These are phyloP conservation scores for Trichoderma koningiopsis DNA, from an alignment of 2,329 filamentous ascomycete species.

Conservation along the genomic window DNA sequence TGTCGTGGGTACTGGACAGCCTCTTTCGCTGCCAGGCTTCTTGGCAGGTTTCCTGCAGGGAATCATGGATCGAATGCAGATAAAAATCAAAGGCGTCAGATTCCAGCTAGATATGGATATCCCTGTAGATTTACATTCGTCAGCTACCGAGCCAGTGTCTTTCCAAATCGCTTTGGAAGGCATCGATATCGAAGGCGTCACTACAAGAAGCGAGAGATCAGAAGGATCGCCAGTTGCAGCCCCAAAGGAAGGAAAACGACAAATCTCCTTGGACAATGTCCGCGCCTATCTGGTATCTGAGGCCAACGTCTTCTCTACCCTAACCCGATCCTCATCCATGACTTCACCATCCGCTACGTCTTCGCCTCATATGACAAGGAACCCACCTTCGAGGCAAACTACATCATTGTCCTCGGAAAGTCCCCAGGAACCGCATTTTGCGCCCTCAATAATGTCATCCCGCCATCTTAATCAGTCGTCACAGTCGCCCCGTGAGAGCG, in stretches of 20 bases:
- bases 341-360: conserved; percentile 46
- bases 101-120: conserved; percentile 67
- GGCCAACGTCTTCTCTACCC: conserved; percentile 63
- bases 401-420: conserved; percentile 36
- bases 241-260: conserved; percentile 65
- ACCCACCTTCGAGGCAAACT: conserved; percentile 39
- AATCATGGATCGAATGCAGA: conserved; percentile 69
- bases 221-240: conserved; percentile 41
- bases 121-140: conserved; percentile 50
- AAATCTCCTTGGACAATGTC: conserved; percentile 64
- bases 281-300: conserved; percentile 68
- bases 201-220: conserved; percentile 40
- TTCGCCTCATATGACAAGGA: conserved; percentile 54
- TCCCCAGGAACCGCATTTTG: conserved; percentile 29
- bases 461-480: not conserved
- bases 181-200: conserved; percentile 69
- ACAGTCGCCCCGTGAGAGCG: conserved; percentile 30
- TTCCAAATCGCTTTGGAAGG: conserved; percentile 66
- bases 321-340: conserved; percentile 60
- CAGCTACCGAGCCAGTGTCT: conserved; percentile 58
- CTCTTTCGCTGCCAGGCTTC: conserved; percentile 69
- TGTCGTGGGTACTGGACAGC: conserved; percentile 68
- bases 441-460: conserved; percentile 4
- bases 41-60: conserved; percentile 73
- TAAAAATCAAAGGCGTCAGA: conserved; percentile 65